Base-by-base conservation (phyloP, 257 asterid species). In the Marsdenia floribunda region DNA sequence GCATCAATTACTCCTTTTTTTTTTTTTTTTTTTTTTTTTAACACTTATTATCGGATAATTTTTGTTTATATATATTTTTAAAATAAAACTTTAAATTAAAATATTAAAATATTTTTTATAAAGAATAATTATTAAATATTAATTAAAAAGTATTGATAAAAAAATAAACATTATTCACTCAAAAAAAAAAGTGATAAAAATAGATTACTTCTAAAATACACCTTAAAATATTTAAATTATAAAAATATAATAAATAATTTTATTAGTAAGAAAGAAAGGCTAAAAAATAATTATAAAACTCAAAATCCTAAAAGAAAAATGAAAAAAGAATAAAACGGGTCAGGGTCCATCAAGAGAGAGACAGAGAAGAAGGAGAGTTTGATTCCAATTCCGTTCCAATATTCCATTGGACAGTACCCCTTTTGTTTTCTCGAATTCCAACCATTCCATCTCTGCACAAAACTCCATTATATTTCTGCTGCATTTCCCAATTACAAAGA, bases 401-500 rank as follows among this genome's bases (percentile, higher is more conserved):
- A 86, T 81, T 84, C 85, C 81, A 63, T 80, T 65, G 83, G 78
- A 86, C 79, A 82, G 73, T 80, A 75, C 75, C 44, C 71, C 16
- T 26, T 79, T 78, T 82, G 83, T 80, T 84, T 82, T 81, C 84
- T 84, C 80, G 82, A 80, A 57, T 82, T 81, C 86, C 87, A 85
- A 85, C 87, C 86, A 83, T 82, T 86, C 84, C 78, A 72, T 70
- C 64, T 73, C 70, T 76, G 46, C 54, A 35, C 75, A 42, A 47
- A 60, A 60, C 67, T 50, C 72, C 74, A 75, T 55, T 75, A 38
- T 69, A 57, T 67, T 44, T 65, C 55, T 77, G 59, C 73, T 22
- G 49, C 66, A 65, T 61, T 64, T 67, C 71, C 66, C 71, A 55
- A 12, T 49, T 33, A 50, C 21, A 18, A 44, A 67, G 54, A 73